Evolutionary conservation across 73 alveolate species (phyloP), one percentile per base, ranked within the genome.

Genomic region (Blepharisma japonicum): DNA sequence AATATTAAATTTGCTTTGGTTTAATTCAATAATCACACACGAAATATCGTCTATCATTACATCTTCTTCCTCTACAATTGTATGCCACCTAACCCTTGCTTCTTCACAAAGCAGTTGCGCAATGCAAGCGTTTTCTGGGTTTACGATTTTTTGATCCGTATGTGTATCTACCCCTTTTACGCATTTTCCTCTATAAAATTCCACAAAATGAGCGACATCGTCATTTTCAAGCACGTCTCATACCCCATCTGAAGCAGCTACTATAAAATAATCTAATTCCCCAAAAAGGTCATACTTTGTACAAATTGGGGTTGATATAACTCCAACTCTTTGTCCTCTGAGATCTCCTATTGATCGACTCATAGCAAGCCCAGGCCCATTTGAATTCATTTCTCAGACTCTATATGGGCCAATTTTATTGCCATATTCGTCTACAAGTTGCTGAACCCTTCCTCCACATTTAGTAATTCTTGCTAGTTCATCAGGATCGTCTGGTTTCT

Each of bases 391-490:
- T 8, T 39, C 55, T 84, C 86, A 79, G n/a, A 79, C 82, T 48
- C 86, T 21, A 23, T 32, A 9, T 7, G 86, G 86, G 39, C 86
- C 86, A 2, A 71, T 14, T 11, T 23, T 20, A 20, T 51, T 38
- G 42, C 83, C 83, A 7, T 7, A 42, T 11, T 45, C 79, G 23
- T 49, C 79, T 6, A 11, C 77, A 78, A 90, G 84, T 42, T 90
- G 90, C 68, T 87, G 91, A 7, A 91, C 86, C 68, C 93, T 80
- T 20, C 97, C 97, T 46, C 90, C 94, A 18, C 78, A 55, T 82
- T 91, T 89, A 39, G 72, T 71, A 23, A 91, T 85, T 80, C 97
- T 61, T 23, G 23, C 23, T 53, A n/a, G 18, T 53, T 53, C 68
- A 2, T 53, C 68, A 53, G 18, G 23, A 3, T 53, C 23, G 23